These are phyloP conservation scores for Talaromyces sp. DNA, from an alignment of 2,329 filamentous ascomycete species.

Conservation along the genomic window DNA sequence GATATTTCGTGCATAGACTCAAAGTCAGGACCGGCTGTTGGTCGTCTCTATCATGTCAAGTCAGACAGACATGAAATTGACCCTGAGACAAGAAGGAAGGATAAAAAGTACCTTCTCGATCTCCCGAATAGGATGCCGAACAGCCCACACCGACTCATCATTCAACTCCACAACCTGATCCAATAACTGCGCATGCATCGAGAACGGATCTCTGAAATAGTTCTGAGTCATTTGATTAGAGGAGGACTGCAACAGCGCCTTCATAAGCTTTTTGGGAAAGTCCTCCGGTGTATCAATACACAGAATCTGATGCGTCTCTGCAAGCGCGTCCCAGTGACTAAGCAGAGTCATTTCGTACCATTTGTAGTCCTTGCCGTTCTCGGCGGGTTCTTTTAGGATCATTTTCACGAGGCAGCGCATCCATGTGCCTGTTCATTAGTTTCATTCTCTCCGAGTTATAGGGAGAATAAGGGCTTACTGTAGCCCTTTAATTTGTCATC, in stretches of 20 bases:
- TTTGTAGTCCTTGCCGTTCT: slow-evolving; percentile 16
- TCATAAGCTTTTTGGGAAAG: background rate
- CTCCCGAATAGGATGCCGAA: slow-evolving; percentile 11
- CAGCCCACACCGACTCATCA: slow-evolving; percentile 16
- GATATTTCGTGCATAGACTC: slow-evolving; percentile 17
- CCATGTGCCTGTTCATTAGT: slow-evolving; percentile 12
- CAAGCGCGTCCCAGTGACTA: slow-evolving; percentile 10
- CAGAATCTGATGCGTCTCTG: background rate
- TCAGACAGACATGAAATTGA: background rate
- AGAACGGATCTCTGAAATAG: slow-evolving; percentile 5
- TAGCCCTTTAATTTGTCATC: slow-evolving; percentile 11
- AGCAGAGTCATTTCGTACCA: slow-evolving; percentile 18
- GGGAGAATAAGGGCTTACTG: slow-evolving; percentile 2
- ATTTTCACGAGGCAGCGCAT: slow-evolving; percentile 18
- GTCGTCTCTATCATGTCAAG: slow-evolving; percentile 4
- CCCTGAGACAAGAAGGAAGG: background rate
- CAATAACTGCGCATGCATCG: slow-evolving; percentile 15
- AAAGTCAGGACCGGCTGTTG: slow-evolving; percentile 10
- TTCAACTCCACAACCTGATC: slow-evolving; percentile 14
- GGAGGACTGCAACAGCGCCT: background rate
- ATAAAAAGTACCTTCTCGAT: slow-evolving; percentile 9
- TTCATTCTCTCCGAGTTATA: background rate
- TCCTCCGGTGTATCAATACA: slow-evolving; percentile 14
- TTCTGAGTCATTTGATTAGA: background rate
- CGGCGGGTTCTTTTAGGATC: background rate